Evolutionary conservation across 2,329 filamentous ascomycete species (phyloP), one percentile per base, ranked within the genome.

Genomic region (Diaporthe sp.): DNA sequence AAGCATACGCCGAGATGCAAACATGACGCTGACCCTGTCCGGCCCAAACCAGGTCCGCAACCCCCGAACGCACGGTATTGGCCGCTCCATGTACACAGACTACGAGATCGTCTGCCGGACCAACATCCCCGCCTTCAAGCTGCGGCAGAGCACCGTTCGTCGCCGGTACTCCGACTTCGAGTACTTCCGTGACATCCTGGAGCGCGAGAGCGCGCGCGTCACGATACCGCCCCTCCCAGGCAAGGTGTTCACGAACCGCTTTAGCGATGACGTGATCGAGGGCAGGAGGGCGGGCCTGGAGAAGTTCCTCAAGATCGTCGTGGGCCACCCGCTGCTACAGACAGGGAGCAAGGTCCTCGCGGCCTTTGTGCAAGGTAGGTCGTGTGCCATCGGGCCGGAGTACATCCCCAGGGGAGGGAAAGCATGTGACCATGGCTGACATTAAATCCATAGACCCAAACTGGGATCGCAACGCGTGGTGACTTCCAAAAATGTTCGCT

Each of bases 81-180:
- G 96, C 77, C 94, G 97, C 79, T 91, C 92, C 87, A 98, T 98
- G 95, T 98, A 98, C 88, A 99, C 97, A 72, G 97, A 97, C 86
- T 99, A 98, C 89, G 96, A 98, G 85, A 98, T 99, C 82, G 90
- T 97, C 80, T 98, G 97, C 88, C 93, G 94, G 80, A 99, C 97
- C 86, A 99, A 99, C 87, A 99, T 99, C 82, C 97, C 97, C 74
- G 96, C 97, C 80, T 99, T 99, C 90, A 98, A 98, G 88, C 92
- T 98, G 80, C 95, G 96, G 78, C 91, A 94, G 83, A 95, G 92
- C 77, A 91, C 92, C 79, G 97, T 99, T 77, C 95, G 96, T 79
- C 92, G 97, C 77, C 95, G 97, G 70, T 99, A 99, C 88, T 97
- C 94, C 74, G 97, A 99, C 85, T 99, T 99, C 84, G 97, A 99